phyloP scores from a whole-genome alignment of 2,329 filamentous ascomycete species.

The Thermoascus crustaceus region DNA sequence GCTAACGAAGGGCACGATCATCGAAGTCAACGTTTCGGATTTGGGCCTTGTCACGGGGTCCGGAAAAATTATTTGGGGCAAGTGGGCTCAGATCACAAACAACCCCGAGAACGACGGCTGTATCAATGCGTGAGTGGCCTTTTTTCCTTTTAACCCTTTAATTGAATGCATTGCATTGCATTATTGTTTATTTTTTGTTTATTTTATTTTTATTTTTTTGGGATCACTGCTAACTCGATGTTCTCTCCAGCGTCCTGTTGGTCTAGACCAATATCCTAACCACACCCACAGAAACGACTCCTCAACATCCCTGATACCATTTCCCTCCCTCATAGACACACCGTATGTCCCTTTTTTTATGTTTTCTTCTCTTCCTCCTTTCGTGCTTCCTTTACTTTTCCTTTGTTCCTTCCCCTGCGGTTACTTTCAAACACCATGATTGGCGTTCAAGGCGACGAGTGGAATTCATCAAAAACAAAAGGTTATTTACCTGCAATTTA shows the following conservation, averaged over 20 bases:
- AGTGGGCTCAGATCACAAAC: constrained; percentile 63
- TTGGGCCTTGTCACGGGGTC: constrained; percentile 81
- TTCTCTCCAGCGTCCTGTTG: constrained; percentile 1
- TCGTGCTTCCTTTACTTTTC: no score
- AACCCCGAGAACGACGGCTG: constrained; percentile 54
- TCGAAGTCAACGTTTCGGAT: constrained; percentile 91
- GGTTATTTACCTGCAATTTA: background rate
- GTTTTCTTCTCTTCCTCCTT: background rate
- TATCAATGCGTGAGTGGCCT: constrained; percentile 49
- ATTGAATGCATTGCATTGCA: background rate
- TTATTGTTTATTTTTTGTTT: constrained; percentile 7
- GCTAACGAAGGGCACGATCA: constrained; percentile 71
- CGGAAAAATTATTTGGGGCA: constrained; percentile 90
- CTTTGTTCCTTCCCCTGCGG: background rate
- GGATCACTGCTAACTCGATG: background rate
- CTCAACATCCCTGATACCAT: background rate
- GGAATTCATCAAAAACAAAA: background rate
- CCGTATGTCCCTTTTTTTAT: background rate
- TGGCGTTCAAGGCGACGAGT: constrained; percentile 1
- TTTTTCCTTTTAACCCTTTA: constrained; percentile 7
- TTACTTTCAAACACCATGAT: background rate
- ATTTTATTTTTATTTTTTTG: constrained; percentile 2
- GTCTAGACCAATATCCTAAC: constrained; percentile 2
- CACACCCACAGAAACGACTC: no score
- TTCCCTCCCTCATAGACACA: background rate